Evolutionary conservation across 495 filamentous ascomycete species (phyloP), one percentile per base, ranked within the genome.

Genomic region (Trichoderma orchidacearum): DNA sequence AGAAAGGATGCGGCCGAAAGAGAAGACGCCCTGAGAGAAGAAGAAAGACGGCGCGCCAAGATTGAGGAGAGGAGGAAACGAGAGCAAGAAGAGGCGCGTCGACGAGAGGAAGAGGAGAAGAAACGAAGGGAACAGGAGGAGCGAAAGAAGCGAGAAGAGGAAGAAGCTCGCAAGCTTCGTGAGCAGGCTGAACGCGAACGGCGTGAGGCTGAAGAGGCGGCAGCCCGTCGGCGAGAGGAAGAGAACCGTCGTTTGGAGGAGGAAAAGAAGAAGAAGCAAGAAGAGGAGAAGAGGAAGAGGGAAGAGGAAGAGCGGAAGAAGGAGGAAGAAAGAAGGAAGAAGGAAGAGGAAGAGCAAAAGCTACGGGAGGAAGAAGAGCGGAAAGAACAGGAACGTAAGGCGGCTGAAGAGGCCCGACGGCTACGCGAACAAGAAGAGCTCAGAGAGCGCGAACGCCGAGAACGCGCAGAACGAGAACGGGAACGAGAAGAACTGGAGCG

Each of bases 401-500:
- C 68, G 3, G 74, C 69, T 30, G 71, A 75, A 56, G 73, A 74
- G 63, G 70, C 68, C 28, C 68, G 64, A 30, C 74, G 72, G 18
- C 62, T 67, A 51, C 68, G 64, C 31, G 73, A 77, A 55, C 70
- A 75, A 60, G 70, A 76, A 56, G 59, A 67, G 64, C 53, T 15
- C 8, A 3, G 0, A 51, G 65, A 71, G 57, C 63, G 60, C 2
- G 76, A 80, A 60, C 68, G 72, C 51, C n/a, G n/a, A n/a, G n/a
- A 67, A 65, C 53, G 30, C 8, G 3, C 0, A 51, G 65, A 71
- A 56, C 63, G 60, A 1, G 76, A 80, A 60, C 68, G 72, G 4
- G 81, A 69, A 30, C 63, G 63, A 27, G 76, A 80, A 56, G 82
- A 85, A 61, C 67, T 75, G 65, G 82, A 86, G 68, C 80, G 83